Evolutionary conservation across 2,329 filamentous ascomycete species (phyloP).

Genomic region (Boeremia exigua): DNA sequence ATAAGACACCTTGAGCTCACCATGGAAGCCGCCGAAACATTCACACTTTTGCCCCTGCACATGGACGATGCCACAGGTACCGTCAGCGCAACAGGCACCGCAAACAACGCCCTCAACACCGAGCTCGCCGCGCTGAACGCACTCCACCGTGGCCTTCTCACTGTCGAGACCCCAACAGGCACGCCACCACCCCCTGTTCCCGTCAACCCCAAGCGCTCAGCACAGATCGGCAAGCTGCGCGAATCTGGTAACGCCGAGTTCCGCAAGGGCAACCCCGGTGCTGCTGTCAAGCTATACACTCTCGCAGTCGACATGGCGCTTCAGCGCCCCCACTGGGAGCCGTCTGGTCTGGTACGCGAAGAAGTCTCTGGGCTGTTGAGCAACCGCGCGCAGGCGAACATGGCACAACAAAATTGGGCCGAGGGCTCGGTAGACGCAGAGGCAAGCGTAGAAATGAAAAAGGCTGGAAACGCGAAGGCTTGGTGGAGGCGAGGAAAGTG

Average conservation of each 20-base stretch:
- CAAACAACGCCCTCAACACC: constrained; percentile 44
- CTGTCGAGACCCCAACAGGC: constrained; percentile 65
- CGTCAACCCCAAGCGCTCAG: constrained; percentile 89
- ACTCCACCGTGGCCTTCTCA: constrained; percentile 76
- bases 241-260: constrained; percentile 84
- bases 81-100: constrained; percentile 59
- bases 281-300: constrained; percentile 81
- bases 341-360: constrained; percentile 79
- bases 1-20: background rate
- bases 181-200: constrained; percentile 87
- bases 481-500: constrained; percentile 91
- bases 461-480: constrained; percentile 86
- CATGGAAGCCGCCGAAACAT: constrained; percentile 64
- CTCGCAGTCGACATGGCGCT: constrained; percentile 92
- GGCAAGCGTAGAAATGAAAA: constrained; percentile 85
- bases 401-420: constrained; percentile 81
- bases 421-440: constrained; percentile 89
- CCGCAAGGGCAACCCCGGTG: constrained; percentile 75
- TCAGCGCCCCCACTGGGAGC: constrained; percentile 85
- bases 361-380: constrained; percentile 81
- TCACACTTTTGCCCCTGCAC: constrained; percentile 79
- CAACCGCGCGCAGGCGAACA: constrained; percentile 89
- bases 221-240: constrained; percentile 87
- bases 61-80: constrained; percentile 84
- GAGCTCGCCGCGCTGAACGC: constrained; percentile 75